Conservation (phyloP, 2,329 filamentous ascomycete species). For the Chaetomium sp. region DNA sequence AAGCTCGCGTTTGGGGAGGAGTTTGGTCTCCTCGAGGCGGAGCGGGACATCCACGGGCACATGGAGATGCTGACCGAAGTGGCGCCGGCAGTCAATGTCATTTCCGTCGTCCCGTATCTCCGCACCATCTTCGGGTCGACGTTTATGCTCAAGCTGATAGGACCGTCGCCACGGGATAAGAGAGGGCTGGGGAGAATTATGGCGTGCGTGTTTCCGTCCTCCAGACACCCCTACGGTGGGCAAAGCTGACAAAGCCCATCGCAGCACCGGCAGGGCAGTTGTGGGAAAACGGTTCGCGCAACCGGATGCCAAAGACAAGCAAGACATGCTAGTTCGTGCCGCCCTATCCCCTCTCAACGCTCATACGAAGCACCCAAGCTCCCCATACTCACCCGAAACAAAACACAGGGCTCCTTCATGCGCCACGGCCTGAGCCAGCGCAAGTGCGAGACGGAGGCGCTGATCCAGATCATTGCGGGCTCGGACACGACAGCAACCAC, state of each 20-base stretch:
- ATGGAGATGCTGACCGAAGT: constrained; percentile 41
- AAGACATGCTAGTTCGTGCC: constrained; percentile 51
- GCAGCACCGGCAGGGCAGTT: constrained; percentile 48
- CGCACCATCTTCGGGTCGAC: constrained; percentile 42
- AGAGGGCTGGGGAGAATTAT: constrained; percentile 38
- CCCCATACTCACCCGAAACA: neutral
- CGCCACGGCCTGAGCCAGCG: constrained; percentile 28
- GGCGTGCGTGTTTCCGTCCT: constrained; percentile 30
- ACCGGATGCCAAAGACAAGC: constrained; percentile 44
- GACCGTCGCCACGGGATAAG: constrained; percentile 41
- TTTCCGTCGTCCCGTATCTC: constrained; percentile 46
- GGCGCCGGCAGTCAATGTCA: neutral
- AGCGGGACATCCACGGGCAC: constrained; percentile 50
- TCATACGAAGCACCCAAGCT: too few relatives aligned
- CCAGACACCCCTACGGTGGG: neutral
- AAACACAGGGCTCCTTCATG: constrained; percentile 29
- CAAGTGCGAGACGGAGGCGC: constrained; percentile 29
- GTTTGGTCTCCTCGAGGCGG: constrained; percentile 48
- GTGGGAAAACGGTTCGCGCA: constrained; percentile 48
- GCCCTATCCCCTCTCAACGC: too few relatives aligned
- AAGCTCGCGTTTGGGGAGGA: constrained; percentile 51
- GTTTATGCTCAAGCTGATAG: constrained; percentile 41
- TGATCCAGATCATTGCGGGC: constrained; percentile 35
- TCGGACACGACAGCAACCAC: constrained; percentile 39
- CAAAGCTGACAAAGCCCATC: constrained; percentile 4